These are phyloP conservation scores for Cercospora sojina DNA, from an alignment of 2,329 filamentous ascomycete genomes.

Conservation along the genomic window DNA sequence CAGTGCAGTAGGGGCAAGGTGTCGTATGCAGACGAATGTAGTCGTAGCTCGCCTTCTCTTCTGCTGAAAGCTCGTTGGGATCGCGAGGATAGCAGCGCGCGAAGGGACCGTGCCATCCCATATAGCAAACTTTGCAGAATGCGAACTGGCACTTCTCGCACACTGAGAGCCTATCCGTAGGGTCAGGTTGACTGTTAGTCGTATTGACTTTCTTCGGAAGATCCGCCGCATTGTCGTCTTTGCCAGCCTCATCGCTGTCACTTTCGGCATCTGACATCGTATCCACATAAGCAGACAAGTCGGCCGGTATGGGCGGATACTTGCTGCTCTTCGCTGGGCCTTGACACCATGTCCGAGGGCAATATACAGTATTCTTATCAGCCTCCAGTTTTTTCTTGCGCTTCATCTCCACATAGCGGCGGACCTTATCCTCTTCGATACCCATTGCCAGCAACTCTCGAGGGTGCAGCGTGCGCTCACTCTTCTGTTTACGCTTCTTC, in stretches of 20 bases:
- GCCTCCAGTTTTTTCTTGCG: constrained; percentile 90
- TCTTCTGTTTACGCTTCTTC: constrained; percentile 51
- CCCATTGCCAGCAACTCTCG: constrained; percentile 68
- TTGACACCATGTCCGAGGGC: constrained; percentile 88
- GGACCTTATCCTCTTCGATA: constrained; percentile 63
- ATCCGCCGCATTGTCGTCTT: constrained; percentile 8
- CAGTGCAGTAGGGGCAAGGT: constrained; percentile 82
- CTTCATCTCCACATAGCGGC: constrained; percentile 84
- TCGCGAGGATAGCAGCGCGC: constrained; percentile 67
- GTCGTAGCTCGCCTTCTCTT: constrained; percentile 82
- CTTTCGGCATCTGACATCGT: constrained; percentile 39
- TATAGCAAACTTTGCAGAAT: constrained; percentile 73
- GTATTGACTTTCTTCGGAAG: constrained; percentile 18
- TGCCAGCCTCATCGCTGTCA: constrained; percentile 16
- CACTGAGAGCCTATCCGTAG: constrained; percentile 67
- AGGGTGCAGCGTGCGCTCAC: constrained; percentile 70
- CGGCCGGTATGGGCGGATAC: constrained; percentile 47
- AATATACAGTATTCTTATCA: constrained; percentile 89
- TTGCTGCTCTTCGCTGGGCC: constrained; percentile 68
- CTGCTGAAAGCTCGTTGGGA: constrained; percentile 70
- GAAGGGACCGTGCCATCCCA: constrained; percentile 93
- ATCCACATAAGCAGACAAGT: constrained; percentile 43
- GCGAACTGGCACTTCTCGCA: constrained; percentile 89
- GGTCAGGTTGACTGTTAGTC: constrained; percentile 28
- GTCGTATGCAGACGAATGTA: constrained; percentile 81